A percentile compares a stretch with the other conserved stretches of the same genome.
phyloP scores from a whole-genome alignment of 2,329 filamentous ascomycete species.

The Tympanopsis confertula region DNA sequence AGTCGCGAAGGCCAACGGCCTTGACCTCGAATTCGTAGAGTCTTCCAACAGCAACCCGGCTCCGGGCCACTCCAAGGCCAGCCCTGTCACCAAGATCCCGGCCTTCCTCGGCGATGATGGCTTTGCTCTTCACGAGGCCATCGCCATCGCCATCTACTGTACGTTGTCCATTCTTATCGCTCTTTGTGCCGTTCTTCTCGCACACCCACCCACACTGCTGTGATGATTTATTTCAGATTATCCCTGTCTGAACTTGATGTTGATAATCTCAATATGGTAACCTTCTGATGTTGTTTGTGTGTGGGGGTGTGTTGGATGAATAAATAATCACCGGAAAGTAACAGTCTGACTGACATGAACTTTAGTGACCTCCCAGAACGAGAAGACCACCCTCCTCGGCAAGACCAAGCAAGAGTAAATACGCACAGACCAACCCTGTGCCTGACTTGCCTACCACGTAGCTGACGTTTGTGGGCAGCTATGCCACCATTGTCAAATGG shows the following conservation, averaged over 20 bases:
- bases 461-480: slow-evolving; percentile 31
- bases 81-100: slow-evolving; percentile 81
- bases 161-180: slow-evolving; percentile 34
- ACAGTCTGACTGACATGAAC: too few relatives aligned
- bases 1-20: slow-evolving; percentile 92
- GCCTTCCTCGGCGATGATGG: slow-evolving; percentile 88
- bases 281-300: slow-evolving; percentile 64
- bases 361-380: slow-evolving; percentile 94
- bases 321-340: too few relatives aligned
- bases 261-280: slow-evolving; percentile 65
- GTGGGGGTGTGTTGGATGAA: too few relatives aligned
- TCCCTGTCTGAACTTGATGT: slow-evolving; percentile 97
- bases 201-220: slow-evolving; percentile 7
- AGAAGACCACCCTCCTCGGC: slow-evolving; percentile 97
- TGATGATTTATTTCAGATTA: slow-evolving; percentile 65
- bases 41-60: slow-evolving; percentile 55
- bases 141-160: slow-evolving; percentile 97
- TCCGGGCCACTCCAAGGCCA: slow-evolving; percentile 72
- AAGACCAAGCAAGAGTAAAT: slow-evolving; percentile 98
- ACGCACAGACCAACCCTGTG: background rate
- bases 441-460: slow-evolving; percentile 2
- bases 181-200: slow-evolving; percentile 7
- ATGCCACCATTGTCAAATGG: slow-evolving; percentile 96
- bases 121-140: slow-evolving; percentile 76
- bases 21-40: slow-evolving; percentile 78